A percentile compares a stretch with the other conserved stretches of the same genome.
Conservation (phyloP, 345 rosid species). For the Eutrema yunnanense region DNA sequence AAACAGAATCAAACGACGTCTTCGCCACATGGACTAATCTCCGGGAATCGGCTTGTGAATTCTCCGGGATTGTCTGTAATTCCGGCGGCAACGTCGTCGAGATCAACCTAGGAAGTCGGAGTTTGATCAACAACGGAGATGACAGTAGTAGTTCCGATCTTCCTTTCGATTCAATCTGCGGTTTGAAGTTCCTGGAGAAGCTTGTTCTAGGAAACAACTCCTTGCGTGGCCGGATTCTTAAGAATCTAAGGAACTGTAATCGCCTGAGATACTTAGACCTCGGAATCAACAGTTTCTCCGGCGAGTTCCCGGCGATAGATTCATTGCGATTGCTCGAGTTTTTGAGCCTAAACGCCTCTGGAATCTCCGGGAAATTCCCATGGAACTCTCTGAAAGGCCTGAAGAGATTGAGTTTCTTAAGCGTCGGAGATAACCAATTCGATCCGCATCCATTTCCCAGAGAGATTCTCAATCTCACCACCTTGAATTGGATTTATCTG, state of each 20-base stretch:
- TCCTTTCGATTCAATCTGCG: constrained; percentile 57
- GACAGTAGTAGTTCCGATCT: background rate
- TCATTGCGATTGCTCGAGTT: constrained; percentile 33
- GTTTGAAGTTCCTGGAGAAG: constrained; percentile 41
- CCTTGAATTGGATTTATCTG: constrained; percentile 61
- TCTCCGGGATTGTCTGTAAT: constrained; percentile 54
- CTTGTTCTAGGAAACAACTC: constrained; percentile 48
- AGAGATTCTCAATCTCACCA: constrained; percentile 48
- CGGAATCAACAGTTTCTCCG: constrained; percentile 55
- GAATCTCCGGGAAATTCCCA: constrained; percentile 61
- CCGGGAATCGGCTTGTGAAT: constrained; percentile 32
- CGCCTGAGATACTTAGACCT: constrained; percentile 48
- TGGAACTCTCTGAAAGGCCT: constrained; percentile 61
- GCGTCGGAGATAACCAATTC: constrained; percentile 73
- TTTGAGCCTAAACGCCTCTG: constrained; percentile 54
- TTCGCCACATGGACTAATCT: constrained; percentile 48
- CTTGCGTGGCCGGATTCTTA: constrained; percentile 36
- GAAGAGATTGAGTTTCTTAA: constrained; percentile 46
- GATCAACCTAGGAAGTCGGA: constrained; percentile 47
- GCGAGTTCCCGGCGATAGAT: constrained; percentile 58
- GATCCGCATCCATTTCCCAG: constrained; percentile 44
- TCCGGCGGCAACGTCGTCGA: constrained; percentile 40
- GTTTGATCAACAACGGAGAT: constrained; percentile 42
- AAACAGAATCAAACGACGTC: constrained; percentile 26
- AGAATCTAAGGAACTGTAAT: constrained; percentile 41